Percentiles rank a stretch among this genome's conserved stretches.
Conservation (phyloP, 768 basidiomycete genomes). For the Tylopilus sp. region DNA sequence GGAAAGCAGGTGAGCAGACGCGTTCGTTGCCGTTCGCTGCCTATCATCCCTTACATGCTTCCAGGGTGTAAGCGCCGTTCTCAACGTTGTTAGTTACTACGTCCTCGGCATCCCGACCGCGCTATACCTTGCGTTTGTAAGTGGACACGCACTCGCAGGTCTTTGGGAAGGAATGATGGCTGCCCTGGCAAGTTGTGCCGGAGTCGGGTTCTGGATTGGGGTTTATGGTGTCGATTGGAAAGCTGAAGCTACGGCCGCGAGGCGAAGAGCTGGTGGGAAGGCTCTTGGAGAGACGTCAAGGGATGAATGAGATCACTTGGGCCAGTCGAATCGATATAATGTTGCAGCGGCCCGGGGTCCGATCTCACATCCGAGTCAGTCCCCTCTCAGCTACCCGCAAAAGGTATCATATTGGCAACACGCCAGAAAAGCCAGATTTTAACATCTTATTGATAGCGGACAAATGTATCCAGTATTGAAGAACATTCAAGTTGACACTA, state of each 20-base stretch:
- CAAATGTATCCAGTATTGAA: too few species aligned
- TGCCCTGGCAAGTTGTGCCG: constrained; percentile 61
- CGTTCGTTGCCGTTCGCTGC: not conserved
- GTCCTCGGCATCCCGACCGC: constrained; percentile 81
- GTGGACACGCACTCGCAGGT: constrained; percentile 57
- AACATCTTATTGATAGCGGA: too few species aligned
- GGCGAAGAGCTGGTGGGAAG: constrained; percentile 36
- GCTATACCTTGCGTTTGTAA: constrained; percentile 68
- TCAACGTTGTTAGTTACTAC: constrained; percentile 68
- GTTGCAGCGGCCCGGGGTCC: too few species aligned
- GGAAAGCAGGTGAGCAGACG: constrained; percentile 60
- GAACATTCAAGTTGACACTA: too few species aligned
- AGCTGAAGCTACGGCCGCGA: constrained; percentile 41
- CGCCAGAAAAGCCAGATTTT: too few species aligned
- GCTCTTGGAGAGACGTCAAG: constrained; percentile 32
- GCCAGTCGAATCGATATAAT: too few species aligned
- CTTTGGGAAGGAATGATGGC: constrained; percentile 83
- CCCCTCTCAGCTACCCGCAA: too few species aligned
- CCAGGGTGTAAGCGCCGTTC: constrained; percentile 67
- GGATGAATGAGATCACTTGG: constrained; percentile 1
- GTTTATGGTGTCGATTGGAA: constrained; percentile 63
- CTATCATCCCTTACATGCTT: not conserved
- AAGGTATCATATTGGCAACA: too few species aligned
- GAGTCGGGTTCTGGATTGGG: constrained; percentile 50
- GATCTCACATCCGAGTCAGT: too few species aligned